Evolutionary conservation across 768 basidiomycete species (phyloP).

Genomic region (Steccherinum ochraceum): DNA sequence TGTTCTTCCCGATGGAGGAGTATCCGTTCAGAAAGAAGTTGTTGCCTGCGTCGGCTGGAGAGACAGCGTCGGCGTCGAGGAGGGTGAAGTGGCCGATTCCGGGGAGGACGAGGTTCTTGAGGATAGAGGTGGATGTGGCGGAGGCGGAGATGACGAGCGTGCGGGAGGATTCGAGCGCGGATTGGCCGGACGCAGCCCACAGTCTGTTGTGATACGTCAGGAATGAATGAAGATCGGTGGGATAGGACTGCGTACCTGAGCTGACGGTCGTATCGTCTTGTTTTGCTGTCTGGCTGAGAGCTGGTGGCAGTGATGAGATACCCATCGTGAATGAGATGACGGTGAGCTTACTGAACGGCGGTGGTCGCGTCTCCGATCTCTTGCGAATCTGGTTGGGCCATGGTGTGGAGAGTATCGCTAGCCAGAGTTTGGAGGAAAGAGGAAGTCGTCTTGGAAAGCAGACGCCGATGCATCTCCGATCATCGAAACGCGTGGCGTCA

Average conservation of each 20-base stretch:
- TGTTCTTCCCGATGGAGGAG: conserved; percentile 71
- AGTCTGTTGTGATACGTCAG: conserved; percentile 27
- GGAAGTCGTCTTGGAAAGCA: no score
- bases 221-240: neutral
- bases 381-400: conserved; percentile 30
- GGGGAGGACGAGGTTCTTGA: conserved; percentile 96
- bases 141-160: conserved; percentile 76
- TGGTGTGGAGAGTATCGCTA: no score
- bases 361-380: conserved; percentile 42
- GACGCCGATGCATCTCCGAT: no score
- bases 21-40: conserved; percentile 90
- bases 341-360: conserved; percentile 30
- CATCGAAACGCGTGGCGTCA: no score
- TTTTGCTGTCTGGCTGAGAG: conserved; percentile 78
- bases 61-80: conserved; percentile 58
- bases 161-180: conserved; percentile 77
- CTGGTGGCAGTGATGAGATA: no score
- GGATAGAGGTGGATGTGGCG: conserved; percentile 80
- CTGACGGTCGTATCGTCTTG: conserved; percentile 92
- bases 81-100: conserved; percentile 96
- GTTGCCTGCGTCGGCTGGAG: conserved; percentile 80
- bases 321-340: no score
- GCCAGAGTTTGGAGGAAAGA: no score
- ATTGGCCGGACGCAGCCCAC: conserved; percentile 92
- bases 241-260: conserved; percentile 51